Percentiles rank a stretch among this genome's conserved stretches.
These are phyloP conservation scores for Lyophyllum semitale DNA, from an alignment of 768 basidiomycete genomes.

Conservation along the genomic window DNA sequence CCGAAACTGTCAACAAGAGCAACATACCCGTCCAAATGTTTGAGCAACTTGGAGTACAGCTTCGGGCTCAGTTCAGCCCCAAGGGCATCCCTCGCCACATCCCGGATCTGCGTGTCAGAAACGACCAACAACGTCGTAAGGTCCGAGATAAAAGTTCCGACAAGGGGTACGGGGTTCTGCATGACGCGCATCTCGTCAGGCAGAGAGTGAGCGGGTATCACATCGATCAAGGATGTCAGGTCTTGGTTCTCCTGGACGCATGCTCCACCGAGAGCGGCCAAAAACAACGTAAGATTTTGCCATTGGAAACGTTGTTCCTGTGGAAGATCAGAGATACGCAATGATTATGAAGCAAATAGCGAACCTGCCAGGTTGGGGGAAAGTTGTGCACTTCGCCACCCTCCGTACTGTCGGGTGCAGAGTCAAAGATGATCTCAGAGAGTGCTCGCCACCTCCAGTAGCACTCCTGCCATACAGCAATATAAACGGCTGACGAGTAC, in stretches of 20 bases:
- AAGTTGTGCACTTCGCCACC: conserved; percentile 25
- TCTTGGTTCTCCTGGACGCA: conserved; percentile 58
- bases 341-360: background rate
- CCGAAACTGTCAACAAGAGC: background rate
- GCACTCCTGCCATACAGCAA: conserved; percentile 83
- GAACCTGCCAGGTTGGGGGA: conserved; percentile 26
- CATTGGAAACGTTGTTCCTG: conserved; percentile 81
- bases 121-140: conserved; percentile 69
- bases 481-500: conserved; percentile 63
- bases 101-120: conserved; percentile 69
- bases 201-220: conserved; percentile 59
- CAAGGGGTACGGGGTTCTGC: conserved; percentile 55
- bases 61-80: conserved; percentile 77
- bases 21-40: conserved; percentile 73
- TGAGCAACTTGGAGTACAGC: conserved; percentile 67
- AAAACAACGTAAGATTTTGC: conserved; percentile 81
- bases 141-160: conserved; percentile 66
- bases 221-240: conserved; percentile 46
- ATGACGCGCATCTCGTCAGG: conserved; percentile 74
- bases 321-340: background rate
- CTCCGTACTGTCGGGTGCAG: conserved; percentile 30
- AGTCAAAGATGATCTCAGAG: conserved; percentile 56
- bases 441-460: conserved; percentile 75
- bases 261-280: conserved; percentile 72
- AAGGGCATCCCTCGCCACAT: conserved; percentile 78